phyloP scores from a whole-genome alignment of 257 asterid species.

The Haberlea rhodopensis region DNA sequence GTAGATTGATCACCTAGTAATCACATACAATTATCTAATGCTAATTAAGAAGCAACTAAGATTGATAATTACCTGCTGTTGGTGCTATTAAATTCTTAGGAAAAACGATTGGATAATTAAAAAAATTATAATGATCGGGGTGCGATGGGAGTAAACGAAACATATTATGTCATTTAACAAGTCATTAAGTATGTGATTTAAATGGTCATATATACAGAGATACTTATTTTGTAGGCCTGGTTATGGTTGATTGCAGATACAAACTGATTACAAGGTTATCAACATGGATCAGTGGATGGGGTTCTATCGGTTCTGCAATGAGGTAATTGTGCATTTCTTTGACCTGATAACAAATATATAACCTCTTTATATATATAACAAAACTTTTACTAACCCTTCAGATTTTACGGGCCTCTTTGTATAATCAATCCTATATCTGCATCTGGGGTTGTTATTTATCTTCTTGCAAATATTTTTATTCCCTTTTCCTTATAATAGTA shows the following conservation, averaged over 20 bases:
- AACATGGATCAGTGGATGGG: constrained; percentile 92
- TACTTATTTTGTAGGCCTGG: constrained; percentile 9
- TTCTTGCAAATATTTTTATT: background rate
- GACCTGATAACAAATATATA: background rate
- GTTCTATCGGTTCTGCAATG: constrained; percentile 72
- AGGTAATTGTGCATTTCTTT: constrained; percentile 40
- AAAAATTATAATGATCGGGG: too few species aligned
- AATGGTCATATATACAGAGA: background rate
- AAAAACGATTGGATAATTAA: too few species aligned
- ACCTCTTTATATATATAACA: background rate
- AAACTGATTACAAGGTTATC: constrained; percentile 76
- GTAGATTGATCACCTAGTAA: too few species aligned
- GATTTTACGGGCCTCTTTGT: background rate
- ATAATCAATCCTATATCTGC: background rate
- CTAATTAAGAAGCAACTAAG: too few species aligned
- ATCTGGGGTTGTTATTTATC: too few species aligned
- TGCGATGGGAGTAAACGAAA: background rate
- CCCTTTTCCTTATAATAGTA: background rate
- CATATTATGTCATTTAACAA: too few species aligned
- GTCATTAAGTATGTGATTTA: background rate
- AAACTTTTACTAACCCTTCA: background rate
- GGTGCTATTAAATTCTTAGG: too few species aligned
- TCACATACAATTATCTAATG: too few species aligned
- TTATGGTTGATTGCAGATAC: constrained; percentile 46
- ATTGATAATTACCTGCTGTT: too few species aligned